These are phyloP conservation scores for Entonaema liquescens DNA, from an alignment of 495 filamentous ascomycete species.

Conservation along the genomic window DNA sequence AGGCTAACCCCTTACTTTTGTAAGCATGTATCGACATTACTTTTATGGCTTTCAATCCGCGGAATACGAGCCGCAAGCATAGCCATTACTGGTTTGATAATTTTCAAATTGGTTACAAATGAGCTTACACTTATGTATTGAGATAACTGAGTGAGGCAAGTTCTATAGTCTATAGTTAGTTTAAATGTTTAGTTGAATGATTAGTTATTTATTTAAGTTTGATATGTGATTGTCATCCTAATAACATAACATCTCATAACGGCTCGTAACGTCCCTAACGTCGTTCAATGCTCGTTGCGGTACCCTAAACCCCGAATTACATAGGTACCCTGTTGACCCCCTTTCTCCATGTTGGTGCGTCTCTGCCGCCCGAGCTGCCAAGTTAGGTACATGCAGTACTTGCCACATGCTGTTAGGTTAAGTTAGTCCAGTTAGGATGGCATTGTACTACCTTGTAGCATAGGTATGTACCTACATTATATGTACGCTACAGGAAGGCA, in stretches of 20 bases:
- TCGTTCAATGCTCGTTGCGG: neutral
- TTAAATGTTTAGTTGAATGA: too few species aligned
- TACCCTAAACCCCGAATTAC: neutral
- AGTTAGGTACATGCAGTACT: neutral
- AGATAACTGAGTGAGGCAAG: too few species aligned
- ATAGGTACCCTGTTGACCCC: slow-evolving; percentile 29
- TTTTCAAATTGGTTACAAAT: neutral
- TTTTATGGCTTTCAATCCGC: neutral
- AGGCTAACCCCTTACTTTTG: slow-evolving; percentile 1
- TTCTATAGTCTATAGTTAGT: too few species aligned
- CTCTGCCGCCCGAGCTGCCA: slow-evolving; percentile 2
- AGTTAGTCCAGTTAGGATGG: neutral
- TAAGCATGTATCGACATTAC: neutral
- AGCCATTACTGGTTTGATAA: neutral
- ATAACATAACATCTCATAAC: neutral
- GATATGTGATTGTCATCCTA: neutral
- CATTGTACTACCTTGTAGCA: neutral
- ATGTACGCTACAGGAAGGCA: neutral
- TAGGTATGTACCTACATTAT: neutral
- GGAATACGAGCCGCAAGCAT: slow-evolving; percentile 1
- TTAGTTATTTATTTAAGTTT: neutral
- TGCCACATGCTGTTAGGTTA: slow-evolving; percentile 13
- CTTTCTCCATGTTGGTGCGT: slow-evolving; percentile 25
- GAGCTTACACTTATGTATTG: neutral
- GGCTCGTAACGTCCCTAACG: neutral